Evolutionary conservation across 2,329 filamentous ascomycete species (phyloP), one percentile per base, ranked within the genome.

Genomic region (Diaporthe ampelina): DNA sequence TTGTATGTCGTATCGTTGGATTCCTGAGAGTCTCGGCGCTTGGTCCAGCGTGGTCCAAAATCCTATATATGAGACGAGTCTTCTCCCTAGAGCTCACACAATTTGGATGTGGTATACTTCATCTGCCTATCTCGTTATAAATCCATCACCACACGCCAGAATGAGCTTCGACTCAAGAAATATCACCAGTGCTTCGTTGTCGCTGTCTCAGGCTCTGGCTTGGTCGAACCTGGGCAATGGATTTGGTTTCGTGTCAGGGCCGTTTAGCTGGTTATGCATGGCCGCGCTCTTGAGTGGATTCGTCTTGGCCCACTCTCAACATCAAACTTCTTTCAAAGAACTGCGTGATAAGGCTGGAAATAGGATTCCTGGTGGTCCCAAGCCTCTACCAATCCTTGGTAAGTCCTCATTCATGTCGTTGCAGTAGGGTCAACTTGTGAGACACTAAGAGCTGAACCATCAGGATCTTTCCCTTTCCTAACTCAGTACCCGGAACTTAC

Each of bases 251-350:
- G 21, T 37, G 26, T 52, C 26, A 2, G 26, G 29, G 19, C 21
- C 21, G 5, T 52, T 50, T 11, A 8, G 45, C 43, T 67, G 43
- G 43, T 15, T 37, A n/a, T 67, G 19, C 35, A 29, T 37, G 4
- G 61, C 45, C 61, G 35, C 45, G 19, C 13, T 67, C 29, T 15
- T 67, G 21, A 17, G 9, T 5, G 61, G 61, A 11, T 24, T 52
- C 21, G 13, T 67, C 29, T 10, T 67, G 61, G 43, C 45, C 61
- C 50, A 67, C 11, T 37, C 43, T 67, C 61, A 67, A n/a, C 61
- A 24, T 21, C 61, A 52, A 52, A 9, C 11, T 3, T 67, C 61
- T 24, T 67, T 67, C 45, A 50, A 13, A 19, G 21, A 35, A 24
- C 15, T 67, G 13, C 24, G 3, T 35, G 61, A 67, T 19, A 13